Percentiles rank a stretch among this genome's conserved stretches.
Evolutionary conservation across 495 filamentous ascomycete species (phyloP).

Genomic region (Sporormia fimetaria): DNA sequence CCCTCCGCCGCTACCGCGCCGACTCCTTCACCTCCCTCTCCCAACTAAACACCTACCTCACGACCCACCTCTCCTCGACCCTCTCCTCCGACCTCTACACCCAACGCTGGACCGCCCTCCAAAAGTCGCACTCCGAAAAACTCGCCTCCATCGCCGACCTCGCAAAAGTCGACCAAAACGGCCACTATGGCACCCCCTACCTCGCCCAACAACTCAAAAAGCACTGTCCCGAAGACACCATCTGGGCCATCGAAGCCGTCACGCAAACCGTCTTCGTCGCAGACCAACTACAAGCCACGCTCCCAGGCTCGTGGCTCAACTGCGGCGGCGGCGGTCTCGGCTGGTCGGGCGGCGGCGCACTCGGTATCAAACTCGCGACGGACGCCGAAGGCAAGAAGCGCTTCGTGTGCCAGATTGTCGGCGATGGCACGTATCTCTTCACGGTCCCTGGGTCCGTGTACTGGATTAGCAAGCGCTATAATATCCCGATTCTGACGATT

Average conservation of each 20-base stretch:
- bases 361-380: constrained; percentile 75
- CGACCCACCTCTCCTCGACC: constrained; percentile 31
- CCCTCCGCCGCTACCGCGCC: constrained; percentile 62
- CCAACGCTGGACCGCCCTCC: constrained; percentile 45
- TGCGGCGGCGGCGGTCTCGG: constrained; percentile 89
- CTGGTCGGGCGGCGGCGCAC: constrained; percentile 74
- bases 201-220: constrained; percentile 54
- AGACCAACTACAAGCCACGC: constrained; percentile 64
- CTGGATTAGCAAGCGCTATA: constrained; percentile 81
- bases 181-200: constrained; percentile 59
- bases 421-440: constrained; percentile 87
- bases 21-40: constrained; percentile 59
- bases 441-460: constrained; percentile 79
- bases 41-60: constrained; percentile 50
- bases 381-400: constrained; percentile 57
- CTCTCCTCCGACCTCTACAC: constrained; percentile 27
- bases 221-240: constrained; percentile 54
- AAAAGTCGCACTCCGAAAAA: constrained; percentile 47
- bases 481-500: constrained; percentile 80
- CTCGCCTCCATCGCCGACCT: constrained; percentile 47
- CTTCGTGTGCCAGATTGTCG: constrained; percentile 88
- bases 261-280: constrained; percentile 70
- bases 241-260: constrained; percentile 81
- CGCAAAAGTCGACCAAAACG: constrained; percentile 45
- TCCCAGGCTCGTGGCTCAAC: constrained; percentile 80